Base-by-base conservation (phyloP, 2,329 filamentous ascomycete species). In the Westerdykella ornata region DNA sequence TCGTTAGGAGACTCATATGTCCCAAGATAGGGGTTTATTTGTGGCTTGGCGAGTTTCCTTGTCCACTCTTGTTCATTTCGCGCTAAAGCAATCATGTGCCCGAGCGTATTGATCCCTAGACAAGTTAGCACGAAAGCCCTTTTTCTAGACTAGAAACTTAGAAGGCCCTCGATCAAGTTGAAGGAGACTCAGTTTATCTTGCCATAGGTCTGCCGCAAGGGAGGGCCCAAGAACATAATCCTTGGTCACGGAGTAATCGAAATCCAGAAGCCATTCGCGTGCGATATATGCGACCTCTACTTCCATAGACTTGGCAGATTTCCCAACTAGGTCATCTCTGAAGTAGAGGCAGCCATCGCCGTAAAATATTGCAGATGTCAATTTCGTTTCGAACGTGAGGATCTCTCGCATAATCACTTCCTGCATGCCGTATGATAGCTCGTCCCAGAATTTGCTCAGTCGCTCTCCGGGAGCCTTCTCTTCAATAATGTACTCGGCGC, bases 401-500 rank as follows among this genome's bases (percentile, higher is more conserved):
- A 44, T 18, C 30, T 46, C 41, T 30, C 36, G 35, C 15, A 47
- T 22, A 37, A 47, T 33, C 8, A 14, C 8, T 9, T 15, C 14
- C 2, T 17, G 30, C 16, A 13, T 4, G 3, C 14, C n/a, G n/a
- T 11, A 15, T 17, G 30, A 15, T 33, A 14, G 14, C 7, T 33
- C 16, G 30, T 33, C n/a, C 30, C 30, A 33, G 13, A 15, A 17
- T 3, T 33, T 15, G n/a, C n/a, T 15, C n/a, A 33, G n/a, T 13
- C n/a, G 30, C n/a, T 33, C 8, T 13, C 59, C 56, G 1, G 32
- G 9, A 9, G 45, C 46, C 44, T 51, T 52, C 32, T 50, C 47
- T 30, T 51, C 49, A 20, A 52, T 39, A 35, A 52, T 50, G 44
- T 56, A 59, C 42, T 59, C 56, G 3, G 48, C 48, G 8, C 30